Evolutionary conservation across 768 basidiomycete genomes (phyloP).

Genomic region (Leccinellum albellum): DNA sequence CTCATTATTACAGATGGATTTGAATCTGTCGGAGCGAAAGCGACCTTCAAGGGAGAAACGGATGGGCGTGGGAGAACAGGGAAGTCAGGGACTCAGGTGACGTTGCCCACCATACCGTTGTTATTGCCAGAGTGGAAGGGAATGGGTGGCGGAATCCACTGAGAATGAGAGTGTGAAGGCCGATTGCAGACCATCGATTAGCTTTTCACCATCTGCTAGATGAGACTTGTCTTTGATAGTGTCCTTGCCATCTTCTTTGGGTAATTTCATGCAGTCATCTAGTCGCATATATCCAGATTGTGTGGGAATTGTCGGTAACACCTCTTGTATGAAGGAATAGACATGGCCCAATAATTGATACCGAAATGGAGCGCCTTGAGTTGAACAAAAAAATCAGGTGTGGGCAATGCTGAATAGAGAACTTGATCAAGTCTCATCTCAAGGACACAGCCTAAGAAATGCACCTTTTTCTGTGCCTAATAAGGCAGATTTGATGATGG

Average conservation of each 20-base stretch:
- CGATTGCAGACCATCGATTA: constrained; percentile 30
- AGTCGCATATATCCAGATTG: constrained; percentile 39
- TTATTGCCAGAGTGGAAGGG: background rate
- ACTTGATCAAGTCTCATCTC: constrained; percentile 10
- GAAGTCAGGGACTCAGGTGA: no score
- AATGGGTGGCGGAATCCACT: no score
- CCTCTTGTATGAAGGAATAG: constrained; percentile 37
- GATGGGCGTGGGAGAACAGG: no score
- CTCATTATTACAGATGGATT: no score
- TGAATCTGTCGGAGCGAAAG: no score
- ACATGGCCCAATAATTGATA: constrained; percentile 41
- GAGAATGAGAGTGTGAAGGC: constrained; percentile 17
- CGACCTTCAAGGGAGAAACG: no score
- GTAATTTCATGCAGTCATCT: constrained; percentile 26
- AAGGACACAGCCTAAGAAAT: constrained; percentile 16
- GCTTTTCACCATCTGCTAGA: constrained; percentile 14
- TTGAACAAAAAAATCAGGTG: constrained; percentile 39
- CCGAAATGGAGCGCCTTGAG: constrained; percentile 41
- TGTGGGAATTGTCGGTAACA: constrained; percentile 37
- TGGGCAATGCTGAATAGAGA: constrained; percentile 35
- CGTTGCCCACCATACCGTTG: no score
- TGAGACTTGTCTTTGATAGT: constrained; percentile 1
- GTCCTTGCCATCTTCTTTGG: constrained; percentile 24
- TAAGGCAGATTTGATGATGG: constrained; percentile 76
- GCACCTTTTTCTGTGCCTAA: constrained; percentile 69